Conservation (phyloP, 2,329 filamentous ascomycete species). For the Fusarium nelsonii region DNA sequence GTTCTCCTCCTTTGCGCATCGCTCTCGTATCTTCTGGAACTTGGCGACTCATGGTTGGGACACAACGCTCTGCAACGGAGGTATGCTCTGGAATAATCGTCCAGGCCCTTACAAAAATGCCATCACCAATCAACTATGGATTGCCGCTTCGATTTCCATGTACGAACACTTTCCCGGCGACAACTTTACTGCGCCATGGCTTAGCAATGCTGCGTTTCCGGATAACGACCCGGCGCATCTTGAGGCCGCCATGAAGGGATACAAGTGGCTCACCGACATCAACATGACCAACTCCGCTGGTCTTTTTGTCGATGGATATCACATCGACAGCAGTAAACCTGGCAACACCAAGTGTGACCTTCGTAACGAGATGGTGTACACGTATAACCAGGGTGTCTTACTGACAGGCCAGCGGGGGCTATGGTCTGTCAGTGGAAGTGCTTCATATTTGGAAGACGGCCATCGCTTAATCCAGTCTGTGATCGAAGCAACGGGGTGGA, state of each 20-base stretch:
- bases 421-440: conserved; percentile 81
- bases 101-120: conserved; percentile 92
- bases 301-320: conserved; percentile 88
- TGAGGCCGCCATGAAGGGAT: conserved; percentile 79
- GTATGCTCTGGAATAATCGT: conserved; percentile 91
- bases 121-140: conserved; percentile 92
- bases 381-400: conserved; percentile 94
- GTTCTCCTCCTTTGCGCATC: conserved; percentile 81
- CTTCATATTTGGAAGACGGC: conserved; percentile 79
- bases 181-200: conserved; percentile 76
- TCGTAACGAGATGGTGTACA: conserved; percentile 90
- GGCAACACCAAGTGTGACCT: conserved; percentile 81
- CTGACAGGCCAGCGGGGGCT: conserved; percentile 84
- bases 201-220: conserved; percentile 44
- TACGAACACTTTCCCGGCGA: conserved; percentile 91
- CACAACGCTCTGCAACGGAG: conserved; percentile 81
- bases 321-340: conserved; percentile 73
- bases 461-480: conserved; percentile 81
- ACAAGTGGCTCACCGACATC: conserved; percentile 81
- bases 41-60: conserved; percentile 85
- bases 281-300: conserved; percentile 84
- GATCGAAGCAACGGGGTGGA: conserved; percentile 83
- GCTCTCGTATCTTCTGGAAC: conserved; percentile 87
- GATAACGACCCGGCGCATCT: conserved; percentile 73
- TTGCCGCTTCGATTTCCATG: conserved; percentile 88